Evolutionary conservation across 2,329 filamentous ascomycete genomes (phyloP), one percentile per base, ranked within the genome.

Genomic region (Camptophora hylomeconis): DNA sequence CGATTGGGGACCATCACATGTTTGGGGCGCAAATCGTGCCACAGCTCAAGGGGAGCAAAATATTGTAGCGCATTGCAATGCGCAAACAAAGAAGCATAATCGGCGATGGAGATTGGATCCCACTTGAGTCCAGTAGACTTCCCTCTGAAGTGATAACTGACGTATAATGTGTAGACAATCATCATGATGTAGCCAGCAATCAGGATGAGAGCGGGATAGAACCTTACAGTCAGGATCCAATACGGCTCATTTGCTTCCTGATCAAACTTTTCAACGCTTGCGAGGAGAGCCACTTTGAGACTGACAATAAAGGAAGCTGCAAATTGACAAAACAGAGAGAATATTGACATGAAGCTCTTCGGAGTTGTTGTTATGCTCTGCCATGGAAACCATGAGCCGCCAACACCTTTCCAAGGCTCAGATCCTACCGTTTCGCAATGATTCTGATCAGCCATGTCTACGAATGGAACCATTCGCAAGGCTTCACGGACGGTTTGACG

Each of bases 101-200:
- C 30, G 10, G 30, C 30, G 16, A 29, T 28, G 7, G 25, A 20
- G 5, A 32, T 21, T n/a, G 30, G 30, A 15, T 32, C 30, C 30
- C 30, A 32, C 11, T 24, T 28, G 18, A 32, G 25, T 9, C 30
- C 30, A 14, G 30, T 32, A 5, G 30, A 32, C 26, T 32, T 32
- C 20, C 25, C 13, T 8, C 17, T 11, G 15, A 23, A 28, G 14
- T 23, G 20, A 17, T 2, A 21, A 19, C 28, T 7, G 7, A 10
- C 3, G 18, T 12, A 8, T 28, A 19, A 28, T 17, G 8, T 6
- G 17, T 27, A 9, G 24, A 9, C 24, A 24, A 14, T n/a, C n/a
- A n/a, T n/a, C n/a, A n/a, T n/a, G n/a, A n/a, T n/a, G n/a, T n/a
- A n/a, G n/a, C n/a, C n/a, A n/a, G n/a, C n/a, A n/a, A n/a, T n/a